A percentile compares a stretch with the other conserved stretches of the same genome.
Conservation (phyloP, 805 yeast species). For the Lachancea thermotolerans region DNA sequence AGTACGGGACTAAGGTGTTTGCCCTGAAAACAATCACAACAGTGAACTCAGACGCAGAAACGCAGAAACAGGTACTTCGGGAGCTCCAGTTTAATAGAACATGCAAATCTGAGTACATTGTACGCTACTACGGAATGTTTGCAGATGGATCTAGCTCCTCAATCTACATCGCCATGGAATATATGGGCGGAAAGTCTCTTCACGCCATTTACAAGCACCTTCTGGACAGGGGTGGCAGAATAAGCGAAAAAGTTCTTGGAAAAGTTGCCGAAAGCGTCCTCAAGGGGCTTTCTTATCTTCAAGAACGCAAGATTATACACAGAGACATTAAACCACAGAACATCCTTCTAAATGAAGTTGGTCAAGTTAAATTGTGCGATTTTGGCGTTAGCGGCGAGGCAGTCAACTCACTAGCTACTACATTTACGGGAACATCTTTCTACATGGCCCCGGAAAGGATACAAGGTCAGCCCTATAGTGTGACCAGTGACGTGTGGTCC, state of each 20-base stretch:
- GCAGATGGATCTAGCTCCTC: constrained; percentile 67
- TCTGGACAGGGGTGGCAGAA: constrained; percentile 67
- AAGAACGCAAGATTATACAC: constrained; percentile 82
- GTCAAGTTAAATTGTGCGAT: constrained; percentile 89
- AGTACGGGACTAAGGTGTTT: constrained; percentile 56
- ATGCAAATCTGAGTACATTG: constrained; percentile 79
- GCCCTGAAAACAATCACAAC: constrained; percentile 61
- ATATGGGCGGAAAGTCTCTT: constrained; percentile 86
- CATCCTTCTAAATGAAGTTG: constrained; percentile 64
- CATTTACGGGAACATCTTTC: constrained; percentile 94
- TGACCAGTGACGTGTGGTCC: constrained; percentile 95
- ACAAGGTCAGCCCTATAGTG: constrained; percentile 91
- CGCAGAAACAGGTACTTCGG: constrained; percentile 83
- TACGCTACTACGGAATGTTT: constrained; percentile 88
- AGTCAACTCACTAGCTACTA: constrained; percentile 88
- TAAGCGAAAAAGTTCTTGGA: constrained; percentile 89
- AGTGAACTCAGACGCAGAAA: constrained; percentile 58
- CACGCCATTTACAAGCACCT: constrained; percentile 86
- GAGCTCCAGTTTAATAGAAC: constrained; percentile 83
- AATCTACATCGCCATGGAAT: constrained; percentile 94
- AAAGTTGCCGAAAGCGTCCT: constrained; percentile 83
- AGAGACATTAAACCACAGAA: constrained; percentile 96
- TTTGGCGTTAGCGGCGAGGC: constrained; percentile 98
- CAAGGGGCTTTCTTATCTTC: constrained; percentile 78
- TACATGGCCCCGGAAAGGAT: constrained; percentile 99